Conservation (phyloP, 1,284 basidiomycete genomes). For the Meira nashicola region DNA sequence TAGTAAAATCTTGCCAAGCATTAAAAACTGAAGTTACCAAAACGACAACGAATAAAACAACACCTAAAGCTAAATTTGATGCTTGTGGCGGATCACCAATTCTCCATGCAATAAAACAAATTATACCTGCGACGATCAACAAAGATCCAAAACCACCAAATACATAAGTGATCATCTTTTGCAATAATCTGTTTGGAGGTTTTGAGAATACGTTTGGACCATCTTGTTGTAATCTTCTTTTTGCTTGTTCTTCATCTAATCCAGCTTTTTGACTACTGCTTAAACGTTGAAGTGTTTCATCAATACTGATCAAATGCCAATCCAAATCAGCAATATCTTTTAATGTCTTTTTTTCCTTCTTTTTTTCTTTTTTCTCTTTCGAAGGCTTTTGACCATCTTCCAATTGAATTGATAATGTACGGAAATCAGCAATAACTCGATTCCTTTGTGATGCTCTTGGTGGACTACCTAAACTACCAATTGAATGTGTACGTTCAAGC, state of each 20-base stretch:
- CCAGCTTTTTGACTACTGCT: slow-evolving; percentile 51
- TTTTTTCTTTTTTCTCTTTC: slow-evolving; percentile 11
- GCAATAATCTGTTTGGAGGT: slow-evolving; percentile 57
- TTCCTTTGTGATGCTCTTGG: slow-evolving; percentile 18
- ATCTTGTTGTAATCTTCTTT: slow-evolving; percentile 56
- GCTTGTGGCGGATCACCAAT: slow-evolving; percentile 59
- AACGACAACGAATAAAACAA: slow-evolving; percentile 55
- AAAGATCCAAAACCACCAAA: slow-evolving; percentile 63
- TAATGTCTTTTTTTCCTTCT: slow-evolving; percentile 19
- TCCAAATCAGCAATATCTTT: slow-evolving; percentile 56
- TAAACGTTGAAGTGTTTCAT: slow-evolving; percentile 59
- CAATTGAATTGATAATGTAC: slow-evolving; percentile 43
- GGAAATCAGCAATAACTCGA: slow-evolving; percentile 38
- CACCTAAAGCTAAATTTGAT: slow-evolving; percentile 57
- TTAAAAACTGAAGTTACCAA: slow-evolving; percentile 57
- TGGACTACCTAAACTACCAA: slow-evolving; percentile 2
- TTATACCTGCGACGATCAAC: slow-evolving; percentile 59
- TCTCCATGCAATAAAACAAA: slow-evolving; percentile 59
- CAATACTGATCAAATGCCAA: slow-evolving; percentile 59
- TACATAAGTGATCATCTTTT: slow-evolving; percentile 59
- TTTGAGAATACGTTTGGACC: slow-evolving; percentile 59
- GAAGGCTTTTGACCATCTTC: slow-evolving; percentile 28
- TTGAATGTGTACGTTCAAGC: slow-evolving; percentile 11
- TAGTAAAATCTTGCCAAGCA: slow-evolving; percentile 54
- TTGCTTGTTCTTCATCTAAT: slow-evolving; percentile 59